These are phyloP conservation scores for Ramalina peruviana DNA, from an alignment of 495 filamentous ascomycete species.

Conservation along the genomic window DNA sequence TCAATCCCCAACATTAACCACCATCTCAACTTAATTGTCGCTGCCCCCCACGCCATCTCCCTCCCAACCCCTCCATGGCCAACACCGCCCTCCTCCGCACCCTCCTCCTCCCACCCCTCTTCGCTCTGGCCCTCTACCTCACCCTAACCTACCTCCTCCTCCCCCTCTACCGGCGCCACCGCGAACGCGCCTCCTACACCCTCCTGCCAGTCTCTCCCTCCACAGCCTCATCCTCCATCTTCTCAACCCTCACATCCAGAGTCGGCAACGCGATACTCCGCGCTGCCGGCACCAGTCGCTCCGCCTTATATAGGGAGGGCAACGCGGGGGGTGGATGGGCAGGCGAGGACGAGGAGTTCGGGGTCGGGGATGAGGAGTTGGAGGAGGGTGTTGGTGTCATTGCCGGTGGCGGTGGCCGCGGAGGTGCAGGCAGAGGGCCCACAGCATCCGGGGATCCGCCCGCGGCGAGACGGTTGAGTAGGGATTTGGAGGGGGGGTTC, in stretches of 20 bases:
- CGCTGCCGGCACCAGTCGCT: not conserved
- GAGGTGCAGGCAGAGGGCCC: slow-evolving; percentile 34
- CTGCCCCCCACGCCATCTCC: not conserved
- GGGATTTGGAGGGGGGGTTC: slow-evolving; percentile 75
- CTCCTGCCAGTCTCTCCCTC: slow-evolving; percentile 17
- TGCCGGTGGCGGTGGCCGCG: slow-evolving; percentile 28
- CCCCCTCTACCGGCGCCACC: slow-evolving; percentile 64
- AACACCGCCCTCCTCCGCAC: slow-evolving; percentile 22
- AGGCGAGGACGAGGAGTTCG: slow-evolving; percentile 1
- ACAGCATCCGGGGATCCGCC: slow-evolving; percentile 26
- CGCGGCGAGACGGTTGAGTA: slow-evolving; percentile 48
- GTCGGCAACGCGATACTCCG: not conserved
- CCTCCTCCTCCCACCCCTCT: slow-evolving; percentile 60
- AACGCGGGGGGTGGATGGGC: not conserved
- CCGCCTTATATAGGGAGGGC: not conserved
- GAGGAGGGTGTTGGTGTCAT: slow-evolving; percentile 21
- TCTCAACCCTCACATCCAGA: not conserved
- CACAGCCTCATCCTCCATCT: slow-evolving; percentile 3
- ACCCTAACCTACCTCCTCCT: slow-evolving; percentile 53
- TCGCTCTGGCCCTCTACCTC: slow-evolving; percentile 65
- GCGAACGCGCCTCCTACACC: slow-evolving; percentile 48
- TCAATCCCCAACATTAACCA: not conserved
- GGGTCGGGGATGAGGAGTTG: slow-evolving; percentile 16
- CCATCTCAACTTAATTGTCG: not conserved
- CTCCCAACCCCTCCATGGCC: not conserved